These are phyloP conservation scores for Monosporascus sp. DNA, from an alignment of 2,329 filamentous ascomycete species.

Conservation along the genomic window DNA sequence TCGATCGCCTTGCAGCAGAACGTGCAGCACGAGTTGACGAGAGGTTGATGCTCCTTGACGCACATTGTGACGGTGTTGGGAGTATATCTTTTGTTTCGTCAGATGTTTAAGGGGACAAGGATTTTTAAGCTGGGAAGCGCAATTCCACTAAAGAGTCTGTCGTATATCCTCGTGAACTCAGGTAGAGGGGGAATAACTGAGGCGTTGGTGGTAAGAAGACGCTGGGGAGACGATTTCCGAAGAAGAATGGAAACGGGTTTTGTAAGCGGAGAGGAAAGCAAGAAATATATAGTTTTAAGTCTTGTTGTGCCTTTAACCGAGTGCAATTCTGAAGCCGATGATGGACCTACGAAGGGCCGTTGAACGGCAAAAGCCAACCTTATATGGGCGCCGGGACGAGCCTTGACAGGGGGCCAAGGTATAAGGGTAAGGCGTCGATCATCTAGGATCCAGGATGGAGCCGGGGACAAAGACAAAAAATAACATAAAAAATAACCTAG, in stretches of 20 bases:
- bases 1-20: conserved; percentile 47
- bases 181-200: background rate
- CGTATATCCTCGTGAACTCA: background rate
- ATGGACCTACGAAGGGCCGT: background rate
- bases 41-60: conserved; percentile 36
- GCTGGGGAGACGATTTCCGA: too few species aligned
- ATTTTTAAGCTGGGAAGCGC: background rate
- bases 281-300: background rate
- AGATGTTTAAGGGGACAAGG: too few species aligned
- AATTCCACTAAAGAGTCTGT: background rate
- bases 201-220: too few species aligned
- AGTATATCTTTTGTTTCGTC: background rate
- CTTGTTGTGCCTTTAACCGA: background rate
- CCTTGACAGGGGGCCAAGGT: background rate
- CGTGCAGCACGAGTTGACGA: conserved; percentile 46
- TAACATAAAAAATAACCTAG: background rate
- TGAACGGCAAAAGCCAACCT: background rate
- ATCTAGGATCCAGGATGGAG: background rate
- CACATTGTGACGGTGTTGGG: conserved; percentile 31
- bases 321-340: background rate
- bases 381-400: background rate
- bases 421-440: background rate
- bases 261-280: background rate
- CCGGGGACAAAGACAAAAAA: background rate
- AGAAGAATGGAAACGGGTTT: too few species aligned